Evolutionary conservation across 2,329 filamentous ascomycete species (phyloP).

Genomic region (Monosporascus sp.): DNA sequence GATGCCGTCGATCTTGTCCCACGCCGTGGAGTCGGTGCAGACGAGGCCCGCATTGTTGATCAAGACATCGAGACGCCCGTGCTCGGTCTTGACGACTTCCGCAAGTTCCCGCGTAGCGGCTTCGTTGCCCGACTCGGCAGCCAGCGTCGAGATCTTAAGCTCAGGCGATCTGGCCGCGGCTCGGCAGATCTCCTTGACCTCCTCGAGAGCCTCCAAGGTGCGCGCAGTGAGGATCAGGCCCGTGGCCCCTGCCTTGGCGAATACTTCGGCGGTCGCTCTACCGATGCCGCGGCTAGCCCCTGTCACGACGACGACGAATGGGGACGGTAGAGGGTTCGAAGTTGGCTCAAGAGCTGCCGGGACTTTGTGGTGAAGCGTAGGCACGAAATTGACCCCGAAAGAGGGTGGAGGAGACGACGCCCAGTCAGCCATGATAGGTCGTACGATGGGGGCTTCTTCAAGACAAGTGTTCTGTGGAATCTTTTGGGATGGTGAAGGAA

Average conservation of each 20-base stretch:
- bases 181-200: not conserved
- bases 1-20: not conserved
- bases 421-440: no score
- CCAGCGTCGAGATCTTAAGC: not conserved
- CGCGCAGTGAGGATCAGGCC: not conserved
- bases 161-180: not conserved
- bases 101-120: not conserved
- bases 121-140: not conserved
- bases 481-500: conserved; percentile 1
- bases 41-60: not conserved
- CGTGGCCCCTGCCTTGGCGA: not conserved
- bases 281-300: not conserved
- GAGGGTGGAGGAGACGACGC: not conserved
- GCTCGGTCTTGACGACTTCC: not conserved
- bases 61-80: not conserved
- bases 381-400: not conserved
- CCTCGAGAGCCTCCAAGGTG: not conserved
- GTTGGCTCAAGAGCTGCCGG: not conserved
- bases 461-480: conserved; percentile 8
- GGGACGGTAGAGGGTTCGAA: not conserved
- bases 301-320: not conserved
- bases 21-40: not conserved
- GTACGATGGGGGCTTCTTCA: no score
- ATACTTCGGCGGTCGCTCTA: not conserved
- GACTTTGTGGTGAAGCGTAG: not conserved